Percentiles rank a stretch among this genome's conserved stretches.
These are phyloP conservation scores for Pichia ethanolica DNA, from an alignment of 805 yeast species.

Conservation along the genomic window DNA sequence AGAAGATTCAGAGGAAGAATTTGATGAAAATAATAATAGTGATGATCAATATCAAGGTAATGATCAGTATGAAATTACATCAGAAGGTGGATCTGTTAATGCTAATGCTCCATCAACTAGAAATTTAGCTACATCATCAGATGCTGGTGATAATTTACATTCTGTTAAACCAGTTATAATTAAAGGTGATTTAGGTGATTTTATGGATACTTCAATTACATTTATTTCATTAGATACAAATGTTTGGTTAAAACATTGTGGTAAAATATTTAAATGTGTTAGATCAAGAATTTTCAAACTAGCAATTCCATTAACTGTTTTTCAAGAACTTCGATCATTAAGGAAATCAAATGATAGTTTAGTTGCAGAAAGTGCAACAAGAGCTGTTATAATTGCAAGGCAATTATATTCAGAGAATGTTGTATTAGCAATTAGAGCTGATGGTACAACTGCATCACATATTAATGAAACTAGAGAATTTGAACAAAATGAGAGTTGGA, in stretches of 20 bases:
- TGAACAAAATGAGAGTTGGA: slow-evolving; percentile 67
- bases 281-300: slow-evolving; percentile 51
- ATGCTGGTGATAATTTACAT: slow-evolving; percentile 6
- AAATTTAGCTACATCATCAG: background rate
- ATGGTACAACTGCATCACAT: slow-evolving; percentile 61
- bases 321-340: slow-evolving; percentile 67
- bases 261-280: slow-evolving; percentile 62
- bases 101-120: slow-evolving; percentile 3
- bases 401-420: slow-evolving; percentile 53
- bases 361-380: slow-evolving; percentile 71
- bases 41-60: slow-evolving; percentile 13
- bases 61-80: background rate
- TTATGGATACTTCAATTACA: slow-evolving; percentile 50
- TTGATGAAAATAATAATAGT: slow-evolving; percentile 11
- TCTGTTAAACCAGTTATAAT: slow-evolving; percentile 1
- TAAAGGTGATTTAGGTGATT: slow-evolving; percentile 46
- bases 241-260: slow-evolving; percentile 77
- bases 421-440: slow-evolving; percentile 55
- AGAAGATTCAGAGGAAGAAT: slow-evolving; percentile 11
- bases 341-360: slow-evolving; percentile 65
- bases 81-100: slow-evolving; percentile 6
- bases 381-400: slow-evolving; percentile 68
- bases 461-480: slow-evolving; percentile 68
- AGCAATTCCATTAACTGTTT: slow-evolving; percentile 66
- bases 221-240: slow-evolving; percentile 67